Percentiles rank a stretch among this genome's conserved stretches.
Evolutionary conservation across 1,139 yeast species (phyloP).

Genomic region (Wickerhamiella pararugosa): DNA sequence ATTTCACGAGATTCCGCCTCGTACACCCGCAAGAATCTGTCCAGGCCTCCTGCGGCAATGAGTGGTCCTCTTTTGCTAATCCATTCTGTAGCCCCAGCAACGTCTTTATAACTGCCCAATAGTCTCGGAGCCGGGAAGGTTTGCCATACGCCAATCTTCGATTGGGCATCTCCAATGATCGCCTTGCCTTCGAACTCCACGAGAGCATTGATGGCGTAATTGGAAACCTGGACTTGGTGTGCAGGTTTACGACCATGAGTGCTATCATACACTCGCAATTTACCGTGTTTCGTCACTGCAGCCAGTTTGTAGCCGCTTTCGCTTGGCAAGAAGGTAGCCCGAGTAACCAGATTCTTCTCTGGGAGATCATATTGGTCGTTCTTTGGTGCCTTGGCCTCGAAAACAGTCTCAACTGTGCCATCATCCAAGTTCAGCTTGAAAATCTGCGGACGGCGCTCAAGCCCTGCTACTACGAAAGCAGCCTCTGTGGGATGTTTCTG

Average conservation of each 20-base stretch:
- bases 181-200: slow-evolving; percentile 12
- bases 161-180: slow-evolving; percentile 15
- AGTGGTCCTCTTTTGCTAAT: slow-evolving; percentile 14
- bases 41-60: slow-evolving; percentile 64
- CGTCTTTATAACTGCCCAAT: slow-evolving; percentile 17
- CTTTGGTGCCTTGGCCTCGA: slow-evolving; percentile 28
- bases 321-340: slow-evolving; percentile 20
- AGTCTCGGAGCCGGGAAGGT: slow-evolving; percentile 14
- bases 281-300: slow-evolving; percentile 58
- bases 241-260: slow-evolving; percentile 20
- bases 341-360: slow-evolving; percentile 26
- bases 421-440: slow-evolving; percentile 6
- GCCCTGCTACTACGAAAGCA: slow-evolving; percentile 12
- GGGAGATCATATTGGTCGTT: slow-evolving; percentile 25
- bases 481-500: slow-evolving; percentile 7
- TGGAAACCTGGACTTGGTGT: slow-evolving; percentile 15
- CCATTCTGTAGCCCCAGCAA: slow-evolving; percentile 18
- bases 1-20: slow-evolving; percentile 42
- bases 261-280: slow-evolving; percentile 28
- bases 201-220: slow-evolving; percentile 15
- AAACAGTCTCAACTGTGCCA: slow-evolving; percentile 13
- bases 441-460: slow-evolving; percentile 11
- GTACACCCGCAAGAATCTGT: slow-evolving; percentile 69
- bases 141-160: slow-evolving; percentile 12
- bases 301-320: slow-evolving; percentile 30